Evolutionary conservation across 2,329 filamentous ascomycete species (phyloP), one percentile per base, ranked within the genome.

Genomic region (Penicillium brevicompactum): DNA sequence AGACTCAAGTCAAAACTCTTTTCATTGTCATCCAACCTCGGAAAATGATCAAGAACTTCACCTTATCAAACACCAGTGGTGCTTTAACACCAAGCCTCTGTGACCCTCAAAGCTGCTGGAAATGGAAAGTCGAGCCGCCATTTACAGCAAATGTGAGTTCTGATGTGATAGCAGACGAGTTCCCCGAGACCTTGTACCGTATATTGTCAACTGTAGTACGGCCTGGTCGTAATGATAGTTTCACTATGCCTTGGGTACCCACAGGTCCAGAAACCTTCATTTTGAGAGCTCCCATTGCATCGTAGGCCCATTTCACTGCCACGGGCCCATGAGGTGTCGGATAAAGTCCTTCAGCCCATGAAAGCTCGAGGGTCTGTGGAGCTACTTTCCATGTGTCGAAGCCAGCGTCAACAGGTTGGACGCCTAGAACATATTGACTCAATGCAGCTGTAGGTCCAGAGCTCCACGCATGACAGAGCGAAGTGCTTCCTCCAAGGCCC

Each of bases 391-490:
- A 58, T 8, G 48, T 44, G 10, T 4, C 18, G 5, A 57, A 72
- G 0, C 69, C 67, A 3, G 69, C 61, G 0, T 8, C 49, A 2
- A 55, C 49, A 1, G 68, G 57, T 45, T 51, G 51, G 3, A 64
- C 53, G 7, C 70, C 69, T 2, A 74, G 59, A 7, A 72, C 68
- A 53, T 67, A 63, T 2, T 49, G 56, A 44, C 57, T 69, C 22
- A 74, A 53, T 34, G 74, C 70, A 34, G 68, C 69, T 2, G 70
- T 73, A 1, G 71, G 70, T 1, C 67, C 71, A 0, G 71, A 62
- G 1, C 63, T 59, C 72, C 71, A 74, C 1, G 65, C 71, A 46
- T 74, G 71, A 37, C 72, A 74, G 0, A 74, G 53, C 16, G 67
- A 70, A 2, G 72, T 75, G 1, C 31, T 21, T 7, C 58, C 3